Evolutionary conservation across 83 land plant genomes (phyloP).

Genomic region (Diphasiastrum complanatum): DNA sequence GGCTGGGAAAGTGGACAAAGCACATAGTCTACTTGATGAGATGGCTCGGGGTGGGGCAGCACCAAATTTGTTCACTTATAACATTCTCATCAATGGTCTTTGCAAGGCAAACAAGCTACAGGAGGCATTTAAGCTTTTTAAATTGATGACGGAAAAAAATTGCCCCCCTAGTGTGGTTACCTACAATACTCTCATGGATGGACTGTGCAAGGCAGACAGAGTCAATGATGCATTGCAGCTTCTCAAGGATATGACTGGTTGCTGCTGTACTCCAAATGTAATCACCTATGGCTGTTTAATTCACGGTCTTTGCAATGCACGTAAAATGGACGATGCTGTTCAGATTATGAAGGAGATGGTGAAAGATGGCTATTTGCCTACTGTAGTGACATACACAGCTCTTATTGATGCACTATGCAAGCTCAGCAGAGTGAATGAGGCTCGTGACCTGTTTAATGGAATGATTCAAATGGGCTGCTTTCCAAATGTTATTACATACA

Average conservation of each 20-base stretch:
- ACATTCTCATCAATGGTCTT: constrained; percentile 1
- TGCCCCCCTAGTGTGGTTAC: background rate
- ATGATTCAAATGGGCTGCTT: background rate
- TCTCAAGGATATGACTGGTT: background rate
- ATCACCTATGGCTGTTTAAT: background rate
- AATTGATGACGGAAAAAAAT: background rate
- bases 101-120: background rate
- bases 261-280: background rate
- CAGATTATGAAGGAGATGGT: background rate
- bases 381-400: too few species aligned
- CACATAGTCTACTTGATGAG: background rate
- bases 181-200: constrained; percentile 2
- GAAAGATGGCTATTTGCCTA: background rate
- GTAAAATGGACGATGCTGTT: background rate
- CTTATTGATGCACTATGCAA: background rate
- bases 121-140: background rate
- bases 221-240: background rate
- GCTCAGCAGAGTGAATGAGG: background rate
- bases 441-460: background rate
- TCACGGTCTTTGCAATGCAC: background rate
- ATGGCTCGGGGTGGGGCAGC: background rate
- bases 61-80: constrained; percentile 5
- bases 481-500: constrained; percentile 3
- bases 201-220: constrained; percentile 3
- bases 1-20: background rate